These are phyloP conservation scores for Chimonanthus salicifolius DNA, from an alignment of 164 flowering plant genomes.

Conservation along the genomic window DNA sequence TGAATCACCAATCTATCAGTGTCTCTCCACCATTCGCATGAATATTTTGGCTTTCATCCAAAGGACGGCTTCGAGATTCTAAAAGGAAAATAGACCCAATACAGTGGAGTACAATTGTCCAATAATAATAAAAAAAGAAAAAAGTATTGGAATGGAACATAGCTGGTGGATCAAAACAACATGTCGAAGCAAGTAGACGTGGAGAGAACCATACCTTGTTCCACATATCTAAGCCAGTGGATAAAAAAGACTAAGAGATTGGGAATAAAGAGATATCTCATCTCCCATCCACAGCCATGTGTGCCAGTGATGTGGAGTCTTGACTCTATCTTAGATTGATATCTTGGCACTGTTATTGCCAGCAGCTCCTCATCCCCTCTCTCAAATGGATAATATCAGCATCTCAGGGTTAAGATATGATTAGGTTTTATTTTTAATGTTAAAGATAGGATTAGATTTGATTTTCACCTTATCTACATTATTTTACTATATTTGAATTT, in stretches of 20 bases:
- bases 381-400: constrained; percentile 41
- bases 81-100: background rate
- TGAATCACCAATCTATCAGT: too few relatives aligned
- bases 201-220: background rate
- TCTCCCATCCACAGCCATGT: constrained; percentile 31
- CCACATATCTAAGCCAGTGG: background rate
- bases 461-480: too few relatives aligned
- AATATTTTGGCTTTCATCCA: too few relatives aligned
- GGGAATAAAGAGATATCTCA: background rate
- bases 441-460: too few relatives aligned
- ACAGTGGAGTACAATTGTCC: background rate
- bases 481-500: too few relatives aligned
- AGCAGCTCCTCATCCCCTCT: constrained; percentile 35
- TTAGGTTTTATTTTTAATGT: too few relatives aligned
- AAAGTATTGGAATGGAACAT: background rate
- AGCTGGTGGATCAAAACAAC: background rate
- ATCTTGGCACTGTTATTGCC: constrained; percentile 30
- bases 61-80: too few relatives aligned
- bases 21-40: too few relatives aligned
- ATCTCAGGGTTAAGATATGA: too few relatives aligned
- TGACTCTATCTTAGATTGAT: constrained; percentile 37
- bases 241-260: background rate
- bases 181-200: background rate
- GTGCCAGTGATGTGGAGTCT: constrained; percentile 22
- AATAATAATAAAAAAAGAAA: too few relatives aligned